A percentile compares a stretch with the other conserved stretches of the same genome.
phyloP scores from a whole-genome alignment of 1,139 yeast species.

The Lodderomyces orthopsilosis region DNA sequence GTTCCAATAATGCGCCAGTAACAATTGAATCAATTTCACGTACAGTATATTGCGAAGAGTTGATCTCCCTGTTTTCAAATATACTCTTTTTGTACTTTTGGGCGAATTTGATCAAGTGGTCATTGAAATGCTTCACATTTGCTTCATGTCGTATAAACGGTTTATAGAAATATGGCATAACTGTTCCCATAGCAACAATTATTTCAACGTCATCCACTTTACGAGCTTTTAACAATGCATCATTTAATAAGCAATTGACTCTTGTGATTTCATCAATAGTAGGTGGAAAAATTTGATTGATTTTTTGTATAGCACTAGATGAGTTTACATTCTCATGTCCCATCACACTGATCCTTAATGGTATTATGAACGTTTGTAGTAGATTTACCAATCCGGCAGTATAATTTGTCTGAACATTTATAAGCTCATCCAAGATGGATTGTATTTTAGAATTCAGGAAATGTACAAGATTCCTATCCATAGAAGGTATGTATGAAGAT shows the following conservation, averaged over 20 bases:
- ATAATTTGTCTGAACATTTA: slow-evolving; percentile 68
- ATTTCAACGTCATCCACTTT: slow-evolving; percentile 72
- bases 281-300: slow-evolving; percentile 85
- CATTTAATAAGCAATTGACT: slow-evolving; percentile 79
- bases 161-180: slow-evolving; percentile 85
- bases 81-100: slow-evolving; percentile 46
- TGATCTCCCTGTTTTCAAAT: slow-evolving; percentile 32
- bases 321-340: slow-evolving; percentile 38
- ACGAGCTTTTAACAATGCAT: slow-evolving; percentile 64
- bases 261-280: slow-evolving; percentile 92
- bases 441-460: slow-evolving; percentile 18
- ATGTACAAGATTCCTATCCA: neutral
- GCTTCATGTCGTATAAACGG: slow-evolving; percentile 95
- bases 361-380: slow-evolving; percentile 74
- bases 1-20: slow-evolving; percentile 62
- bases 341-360: slow-evolving; percentile 68
- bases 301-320: slow-evolving; percentile 50
- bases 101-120: slow-evolving; percentile 44
- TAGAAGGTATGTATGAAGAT: slow-evolving; percentile 53
- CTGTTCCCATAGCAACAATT: slow-evolving; percentile 71
- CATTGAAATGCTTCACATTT: slow-evolving; percentile 39
- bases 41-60: slow-evolving; percentile 44
- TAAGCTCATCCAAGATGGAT: slow-evolving; percentile 63
- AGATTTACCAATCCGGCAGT: slow-evolving; percentile 71
- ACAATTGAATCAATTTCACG: slow-evolving; percentile 67